Evolutionary conservation across 495 filamentous ascomycete species (phyloP).

Genomic region (Xylaria scruposa): DNA sequence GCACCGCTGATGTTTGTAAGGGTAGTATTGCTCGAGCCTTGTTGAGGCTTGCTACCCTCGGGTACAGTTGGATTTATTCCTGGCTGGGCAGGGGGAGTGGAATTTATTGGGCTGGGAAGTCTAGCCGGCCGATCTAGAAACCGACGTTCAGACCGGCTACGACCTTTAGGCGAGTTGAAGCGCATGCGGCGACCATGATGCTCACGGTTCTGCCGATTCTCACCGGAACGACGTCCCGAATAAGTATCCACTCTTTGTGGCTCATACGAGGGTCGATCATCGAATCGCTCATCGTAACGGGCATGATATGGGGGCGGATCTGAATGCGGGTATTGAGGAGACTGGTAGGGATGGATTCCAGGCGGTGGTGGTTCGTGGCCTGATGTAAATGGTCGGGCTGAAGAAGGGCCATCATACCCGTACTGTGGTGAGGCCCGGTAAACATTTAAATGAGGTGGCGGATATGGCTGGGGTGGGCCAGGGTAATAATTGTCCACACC

Average conservation of each 20-base stretch:
- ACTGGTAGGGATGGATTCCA: constrained; percentile 26
- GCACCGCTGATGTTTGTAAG: background rate
- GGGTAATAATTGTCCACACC: constrained; percentile 19
- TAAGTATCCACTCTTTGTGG: constrained; percentile 21
- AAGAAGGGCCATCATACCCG: constrained; percentile 14
- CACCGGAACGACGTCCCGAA: constrained; percentile 10
- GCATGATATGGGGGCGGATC: constrained; percentile 27
- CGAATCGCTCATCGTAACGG: constrained; percentile 32
- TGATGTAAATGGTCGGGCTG: constrained; percentile 5
- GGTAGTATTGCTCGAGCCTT: background rate
- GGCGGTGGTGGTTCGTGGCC: constrained; percentile 33
- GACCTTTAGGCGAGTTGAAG: constrained; percentile 21
- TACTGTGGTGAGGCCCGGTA: constrained; percentile 13
- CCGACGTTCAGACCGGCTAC: constrained; percentile 23
- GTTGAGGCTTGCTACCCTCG: background rate
- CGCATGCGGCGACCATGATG: constrained; percentile 31
- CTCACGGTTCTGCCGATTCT: constrained; percentile 31
- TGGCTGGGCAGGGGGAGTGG: background rate
- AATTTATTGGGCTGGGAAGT: constrained; percentile 4
- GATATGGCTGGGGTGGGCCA: constrained; percentile 10
- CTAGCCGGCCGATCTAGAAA: constrained; percentile 15
- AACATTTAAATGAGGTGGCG: background rate
- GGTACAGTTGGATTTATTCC: background rate
- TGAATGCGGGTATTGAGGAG: constrained; percentile 28
- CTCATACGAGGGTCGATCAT: constrained; percentile 29